Percentiles rank a stretch among this genome's conserved stretches.
Evolutionary conservation across 306 rosid species (phyloP).

Genomic region (Gynostemma pentaphyllum): DNA sequence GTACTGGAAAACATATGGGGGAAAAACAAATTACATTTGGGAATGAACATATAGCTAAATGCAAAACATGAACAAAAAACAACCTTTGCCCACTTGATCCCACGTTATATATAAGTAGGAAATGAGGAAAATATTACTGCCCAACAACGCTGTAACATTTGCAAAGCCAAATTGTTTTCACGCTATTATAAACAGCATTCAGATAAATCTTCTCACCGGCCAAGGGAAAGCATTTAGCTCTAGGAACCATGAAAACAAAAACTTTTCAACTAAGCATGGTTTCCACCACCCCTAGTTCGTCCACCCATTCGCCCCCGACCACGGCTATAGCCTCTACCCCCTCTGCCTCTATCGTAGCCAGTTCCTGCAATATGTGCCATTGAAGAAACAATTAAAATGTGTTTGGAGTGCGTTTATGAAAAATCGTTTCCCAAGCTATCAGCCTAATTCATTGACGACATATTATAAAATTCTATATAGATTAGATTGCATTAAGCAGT

Average conservation of each 20-base stretch:
- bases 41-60: background rate
- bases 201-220: constrained; percentile 9
- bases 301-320: constrained; percentile 75
- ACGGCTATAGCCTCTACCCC: constrained; percentile 58
- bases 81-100: constrained; percentile 2
- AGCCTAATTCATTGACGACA: too few species aligned
- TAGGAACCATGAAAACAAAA: background rate
- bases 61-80: constrained; percentile 11
- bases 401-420: too few species aligned
- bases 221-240: constrained; percentile 12
- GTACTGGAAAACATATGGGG: background rate
- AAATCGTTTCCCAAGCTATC: too few species aligned
- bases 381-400: background rate
- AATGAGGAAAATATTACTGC: constrained; percentile 8
- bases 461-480: too few species aligned
- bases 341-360: constrained; percentile 76
- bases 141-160: constrained; percentile 1
- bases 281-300: constrained; percentile 35
- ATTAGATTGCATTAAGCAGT: too few species aligned
- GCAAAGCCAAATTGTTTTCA: constrained; percentile 1
- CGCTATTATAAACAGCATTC: constrained; percentile 6
- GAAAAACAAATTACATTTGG: background rate
- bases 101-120: background rate
- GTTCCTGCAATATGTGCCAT: constrained; percentile 22
- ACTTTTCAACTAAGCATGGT: constrained; percentile 3